Evolutionary conservation across 441 rosid species (phyloP).

Genomic region (Corymbia citriodora): DNA sequence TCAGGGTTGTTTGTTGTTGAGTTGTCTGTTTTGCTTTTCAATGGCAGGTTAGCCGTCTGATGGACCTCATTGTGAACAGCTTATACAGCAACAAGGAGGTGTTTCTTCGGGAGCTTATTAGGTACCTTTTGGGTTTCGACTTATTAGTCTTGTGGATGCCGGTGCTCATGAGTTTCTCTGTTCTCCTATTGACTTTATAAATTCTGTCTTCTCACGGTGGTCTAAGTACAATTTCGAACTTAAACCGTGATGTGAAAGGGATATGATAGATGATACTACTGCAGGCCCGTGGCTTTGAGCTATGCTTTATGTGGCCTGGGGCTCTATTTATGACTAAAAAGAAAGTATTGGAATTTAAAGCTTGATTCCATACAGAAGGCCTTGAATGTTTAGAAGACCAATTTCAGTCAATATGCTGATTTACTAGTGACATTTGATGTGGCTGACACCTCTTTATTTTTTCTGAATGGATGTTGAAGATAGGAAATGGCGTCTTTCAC

Average conservation of each 20-base stretch:
- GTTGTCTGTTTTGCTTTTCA: background rate
- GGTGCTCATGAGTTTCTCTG: background rate
- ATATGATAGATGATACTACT: background rate
- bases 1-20: background rate
- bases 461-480: background rate
- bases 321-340: background rate
- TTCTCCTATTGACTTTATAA: background rate
- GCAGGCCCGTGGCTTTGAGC: background rate
- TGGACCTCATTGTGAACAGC: constrained; percentile 96
- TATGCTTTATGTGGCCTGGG: background rate
- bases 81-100: constrained; percentile 96
- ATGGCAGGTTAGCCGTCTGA: constrained; percentile 91
- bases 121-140: constrained; percentile 26
- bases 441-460: background rate
- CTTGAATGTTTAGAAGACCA: background rate
- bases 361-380: background rate
- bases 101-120: constrained; percentile 88
- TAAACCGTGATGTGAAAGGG: background rate
- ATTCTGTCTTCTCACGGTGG: background rate
- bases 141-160: background rate
- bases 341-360: background rate
- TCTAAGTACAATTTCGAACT: background rate
- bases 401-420: background rate
- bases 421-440: background rate
- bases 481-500: background rate